Percentiles rank a stretch among this genome's conserved stretches.
Evolutionary conservation across 192 early-diverging fungal genomes (phyloP).

Genomic region (Coemansia sp.): DNA sequence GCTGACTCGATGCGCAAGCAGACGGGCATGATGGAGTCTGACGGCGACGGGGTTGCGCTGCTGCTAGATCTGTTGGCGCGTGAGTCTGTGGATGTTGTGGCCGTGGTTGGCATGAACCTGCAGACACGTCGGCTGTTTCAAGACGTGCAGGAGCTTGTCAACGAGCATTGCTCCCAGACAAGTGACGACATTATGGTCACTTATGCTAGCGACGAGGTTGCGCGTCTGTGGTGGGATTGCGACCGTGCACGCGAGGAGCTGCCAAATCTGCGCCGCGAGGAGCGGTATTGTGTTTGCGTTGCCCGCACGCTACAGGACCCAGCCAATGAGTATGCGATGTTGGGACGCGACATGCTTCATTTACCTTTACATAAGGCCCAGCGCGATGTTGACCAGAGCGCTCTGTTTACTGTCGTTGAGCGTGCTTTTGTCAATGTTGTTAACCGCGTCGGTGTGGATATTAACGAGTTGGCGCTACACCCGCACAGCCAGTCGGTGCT

Average conservation of each 20-base stretch:
- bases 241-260: conserved; percentile 69
- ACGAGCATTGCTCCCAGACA: conserved; percentile 51
- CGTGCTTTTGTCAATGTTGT: conserved; percentile 86
- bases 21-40: conserved; percentile 1
- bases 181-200: conserved; percentile 61
- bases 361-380: conserved; percentile 78
- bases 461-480: conserved; percentile 72
- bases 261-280: conserved; percentile 63
- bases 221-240: conserved; percentile 80
- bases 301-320: conserved; percentile 85
- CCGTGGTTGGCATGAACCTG: conserved; percentile 75
- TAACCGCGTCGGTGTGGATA: conserved; percentile 82
- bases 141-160: conserved; percentile 60
- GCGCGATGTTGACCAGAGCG: conserved; percentile 65
- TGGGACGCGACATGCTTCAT: conserved; percentile 62
- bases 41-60: conserved; percentile 38
- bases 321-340: conserved; percentile 71
- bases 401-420: conserved; percentile 67
- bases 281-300: conserved; percentile 85
- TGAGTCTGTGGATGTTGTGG: conserved; percentile 72
- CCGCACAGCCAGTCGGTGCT: conserved; percentile 71
- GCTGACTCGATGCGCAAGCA: conserved; percentile 59
- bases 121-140: conserved; percentile 74
- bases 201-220: conserved; percentile 85
- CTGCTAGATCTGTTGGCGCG: conserved; percentile 62